phyloP scores from a whole-genome alignment of 371 early-diverging fungal species.

The Rhizopus delemar region DNA sequence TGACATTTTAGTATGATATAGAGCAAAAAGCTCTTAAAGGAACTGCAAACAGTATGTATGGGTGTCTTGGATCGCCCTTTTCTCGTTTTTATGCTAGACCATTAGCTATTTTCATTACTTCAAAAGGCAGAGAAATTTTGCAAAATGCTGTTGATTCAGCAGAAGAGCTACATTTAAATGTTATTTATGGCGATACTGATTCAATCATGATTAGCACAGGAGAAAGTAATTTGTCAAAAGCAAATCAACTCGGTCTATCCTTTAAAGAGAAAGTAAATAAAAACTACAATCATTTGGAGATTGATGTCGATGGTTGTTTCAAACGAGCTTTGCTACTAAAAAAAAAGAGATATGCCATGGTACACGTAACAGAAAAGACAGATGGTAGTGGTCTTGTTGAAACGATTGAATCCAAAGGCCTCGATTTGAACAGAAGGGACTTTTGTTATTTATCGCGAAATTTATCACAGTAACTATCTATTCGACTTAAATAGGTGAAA shows the following conservation, averaged over 20 bases:
- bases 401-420: constrained; percentile 88
- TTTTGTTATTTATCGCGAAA: constrained; percentile 91
- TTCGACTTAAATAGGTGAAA: not conserved
- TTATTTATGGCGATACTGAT: constrained; percentile 99
- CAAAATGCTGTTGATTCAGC: constrained; percentile 94
- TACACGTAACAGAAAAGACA: constrained; percentile 54
- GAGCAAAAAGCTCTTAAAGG: constrained; percentile 98
- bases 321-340: constrained; percentile 94
- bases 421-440: constrained; percentile 96
- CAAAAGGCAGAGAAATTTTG: constrained; percentile 97
- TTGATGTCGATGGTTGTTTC: constrained; percentile 98
- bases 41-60: constrained; percentile 99
- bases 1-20: constrained; percentile 74
- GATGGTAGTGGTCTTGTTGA: constrained; percentile 47
- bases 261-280: constrained; percentile 90
- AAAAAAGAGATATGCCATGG: constrained; percentile 99
- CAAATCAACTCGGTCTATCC: constrained; percentile 78
- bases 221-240: constrained; percentile 72
- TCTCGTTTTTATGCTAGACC: constrained; percentile 99
- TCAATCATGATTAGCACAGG: constrained; percentile 99
- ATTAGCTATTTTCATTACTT: constrained; percentile 97
- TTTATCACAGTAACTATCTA: constrained; percentile 63
- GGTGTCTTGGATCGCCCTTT: constrained; percentile 95
- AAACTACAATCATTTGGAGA: constrained; percentile 90
- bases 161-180: constrained; percentile 73